Base-by-base conservation (phyloP, 2,329 filamentous ascomycete genomes). In the Aurifilum marmelostoma region DNA sequence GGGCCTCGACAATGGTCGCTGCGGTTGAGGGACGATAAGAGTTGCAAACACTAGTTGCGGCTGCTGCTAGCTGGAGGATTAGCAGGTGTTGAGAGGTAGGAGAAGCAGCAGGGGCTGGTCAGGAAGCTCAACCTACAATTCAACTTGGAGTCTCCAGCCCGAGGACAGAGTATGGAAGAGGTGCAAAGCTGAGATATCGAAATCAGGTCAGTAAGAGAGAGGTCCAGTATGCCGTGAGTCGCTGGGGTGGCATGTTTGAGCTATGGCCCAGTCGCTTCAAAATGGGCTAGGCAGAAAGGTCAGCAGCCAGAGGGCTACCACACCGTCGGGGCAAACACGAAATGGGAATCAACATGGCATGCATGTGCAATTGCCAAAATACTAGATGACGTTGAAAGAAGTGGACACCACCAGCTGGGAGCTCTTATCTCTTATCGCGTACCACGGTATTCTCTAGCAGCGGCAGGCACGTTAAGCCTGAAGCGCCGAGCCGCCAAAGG, bases 401-500 rank as follows among this genome's bases (percentile, higher is more conserved):
- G 43, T n/a, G 43, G 43, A 16, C n/a, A 8, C 37, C n/a, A 8
- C 37, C 14, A 29, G 12, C 37, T n/a, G 11, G n/a, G 39, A 50
- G 61, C 61, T 47, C 61, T 63, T 63, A 63, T 63, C 61, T 63
- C 61, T 63, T 63, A 63, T 63, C 61, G 41, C 14, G 1, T 24
- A 29, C n/a, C n/a, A n/a, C n/a, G n/a, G n/a, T n/a, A 34, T n/a
- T 24, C 39, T 14, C 39, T 43, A 27, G 61, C 12, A 27, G 61
- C 12, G 12, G 61, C 61, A 47, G 41, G 39, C 27, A 54, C 3
- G 11, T 16, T 27, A 11, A 11, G 43, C 43, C 43, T 47, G 43
- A 24, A 11, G 24, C 50, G n/a, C n/a, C n/a, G 14, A 27, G 50
- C n/a, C n/a, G 24, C 52, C 52, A 7, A 27, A 27, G 52, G 43